Evolutionary conservation across 2,329 filamentous ascomycete genomes (phyloP).

Genomic region (Paecilomyces dactylethromorphus): DNA sequence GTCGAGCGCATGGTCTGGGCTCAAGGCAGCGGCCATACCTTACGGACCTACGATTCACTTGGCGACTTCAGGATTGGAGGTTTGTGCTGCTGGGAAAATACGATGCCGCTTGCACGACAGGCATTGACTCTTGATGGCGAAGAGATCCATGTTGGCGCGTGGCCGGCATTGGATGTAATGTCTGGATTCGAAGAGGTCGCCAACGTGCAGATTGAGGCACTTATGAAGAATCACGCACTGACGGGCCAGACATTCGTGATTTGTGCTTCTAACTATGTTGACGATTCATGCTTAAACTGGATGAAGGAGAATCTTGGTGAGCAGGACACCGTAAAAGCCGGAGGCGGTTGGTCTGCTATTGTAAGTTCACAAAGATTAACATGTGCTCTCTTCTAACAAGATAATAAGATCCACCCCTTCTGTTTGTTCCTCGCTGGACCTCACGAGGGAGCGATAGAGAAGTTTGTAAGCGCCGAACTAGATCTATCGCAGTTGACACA

Average conservation of each 20-base stretch:
- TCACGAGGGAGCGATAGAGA: slow-evolving; percentile 25
- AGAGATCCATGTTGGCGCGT: slow-evolving; percentile 23
- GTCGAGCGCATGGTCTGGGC: slow-evolving; percentile 28
- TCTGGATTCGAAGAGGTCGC: slow-evolving; percentile 35
- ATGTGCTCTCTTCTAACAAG: background rate
- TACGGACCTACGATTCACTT: slow-evolving; percentile 22
- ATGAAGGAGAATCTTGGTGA: slow-evolving; percentile 29
- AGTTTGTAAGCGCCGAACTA: slow-evolving; percentile 26
- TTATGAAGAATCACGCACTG: slow-evolving; percentile 42
- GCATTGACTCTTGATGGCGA: slow-evolving; percentile 26
- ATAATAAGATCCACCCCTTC: slow-evolving; percentile 21
- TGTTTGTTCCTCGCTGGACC: slow-evolving; percentile 28
- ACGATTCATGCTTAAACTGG: slow-evolving; percentile 36
- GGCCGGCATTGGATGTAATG: slow-evolving; percentile 21
- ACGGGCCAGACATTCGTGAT: slow-evolving; percentile 42
- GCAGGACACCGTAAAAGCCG: slow-evolving; percentile 25
- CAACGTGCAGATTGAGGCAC: slow-evolving; percentile 40
- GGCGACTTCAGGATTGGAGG: slow-evolving; percentile 28
- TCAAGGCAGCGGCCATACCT: slow-evolving; percentile 25
- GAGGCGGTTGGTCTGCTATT: slow-evolving; percentile 29
- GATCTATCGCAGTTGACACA: slow-evolving; percentile 23
- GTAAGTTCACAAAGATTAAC: background rate
- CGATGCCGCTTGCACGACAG: slow-evolving; percentile 32
- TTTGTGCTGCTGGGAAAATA: slow-evolving; percentile 32
- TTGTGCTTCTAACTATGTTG: slow-evolving; percentile 37